Base-by-base conservation (phyloP, 352 stramenopile genomes). In the Elongisporangium anandrum region DNA sequence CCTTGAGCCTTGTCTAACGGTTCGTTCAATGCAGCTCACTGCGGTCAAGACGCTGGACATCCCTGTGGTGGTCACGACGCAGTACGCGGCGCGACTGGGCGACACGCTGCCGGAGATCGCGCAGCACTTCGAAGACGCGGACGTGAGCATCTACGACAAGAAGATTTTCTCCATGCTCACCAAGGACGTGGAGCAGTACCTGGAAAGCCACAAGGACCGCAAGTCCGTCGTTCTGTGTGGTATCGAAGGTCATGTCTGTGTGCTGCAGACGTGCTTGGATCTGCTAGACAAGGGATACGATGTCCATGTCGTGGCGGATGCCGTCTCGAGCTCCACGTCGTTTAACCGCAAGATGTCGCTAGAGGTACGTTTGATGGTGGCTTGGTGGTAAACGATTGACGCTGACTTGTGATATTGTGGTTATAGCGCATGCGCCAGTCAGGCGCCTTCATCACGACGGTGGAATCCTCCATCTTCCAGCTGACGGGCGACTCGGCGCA, bases 81-180 rank as follows among this genome's bases (percentile, higher is more conserved):
- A 99, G 73, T 98, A 99, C 68, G 86, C 85, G 2, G 95, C 97
- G 55, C 95, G 96, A 0, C 97, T 99, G 70, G 95, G 95, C 24
- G 65, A 75, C 20, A 98, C 94, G 3, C 83, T 96, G 22, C 53
- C 66, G 2, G 88, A 96, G 60, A 84, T 97, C 58, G 72, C 68
- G 17, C 61, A 77, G n/a, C 71, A 86, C 59, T 56, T 94, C 5
- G 60, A 74, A 20, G 62, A 72, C 45, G 64, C 72, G 48, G 67
- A 72, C 53, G 61, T 79, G 41, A 84, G 81, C 23, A 78, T 92
- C 4, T 98, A 98, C 61, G 92, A 98, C 78, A 99, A 99, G 85
- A 99, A 96, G 69, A 80, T 96, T 57, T 99, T 99, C 75, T 98
- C 90, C 16, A 99, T 99, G 97, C 72, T 98, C 45, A 98, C 95